Conservation (phyloP, 257 asterid species). For the Catharanthus roseus region DNA sequence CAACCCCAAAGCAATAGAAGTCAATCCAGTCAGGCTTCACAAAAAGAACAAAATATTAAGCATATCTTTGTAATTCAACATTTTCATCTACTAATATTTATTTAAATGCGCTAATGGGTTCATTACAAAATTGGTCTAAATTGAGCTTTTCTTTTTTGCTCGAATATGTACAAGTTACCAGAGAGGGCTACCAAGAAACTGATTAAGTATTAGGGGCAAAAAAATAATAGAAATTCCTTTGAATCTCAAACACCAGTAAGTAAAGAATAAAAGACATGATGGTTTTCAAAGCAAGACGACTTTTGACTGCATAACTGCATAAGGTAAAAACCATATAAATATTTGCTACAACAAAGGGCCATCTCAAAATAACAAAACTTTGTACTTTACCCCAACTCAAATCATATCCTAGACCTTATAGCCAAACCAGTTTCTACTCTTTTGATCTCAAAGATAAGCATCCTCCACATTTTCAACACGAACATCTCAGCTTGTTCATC, state of each 20-base stretch:
- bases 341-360: neutral
- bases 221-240: neutral
- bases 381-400: conserved; percentile 3
- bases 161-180: neutral
- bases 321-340: no score
- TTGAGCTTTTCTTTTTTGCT: neutral
- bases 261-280: neutral
- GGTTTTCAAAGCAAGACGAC: neutral
- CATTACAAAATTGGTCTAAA: neutral
- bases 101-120: neutral
- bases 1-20: neutral
- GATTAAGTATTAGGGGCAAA: neutral
- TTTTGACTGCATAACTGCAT: neutral
- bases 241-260: neutral
- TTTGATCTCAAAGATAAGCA: conserved; percentile 97
- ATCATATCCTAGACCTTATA: conserved; percentile 49
- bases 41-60: neutral
- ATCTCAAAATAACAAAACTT: conserved; percentile 5
- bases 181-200: neutral
- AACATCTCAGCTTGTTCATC: conserved; percentile 99
- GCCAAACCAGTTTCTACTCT: conserved; percentile 85
- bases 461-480: conserved; percentile 99
- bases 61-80: neutral
- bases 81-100: neutral
- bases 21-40: neutral